Evolutionary conservation across 139 green algal genomes (phyloP), one percentile per base, ranked within the genome.

Genomic region (Tetradesmus lagerheimii): DNA sequence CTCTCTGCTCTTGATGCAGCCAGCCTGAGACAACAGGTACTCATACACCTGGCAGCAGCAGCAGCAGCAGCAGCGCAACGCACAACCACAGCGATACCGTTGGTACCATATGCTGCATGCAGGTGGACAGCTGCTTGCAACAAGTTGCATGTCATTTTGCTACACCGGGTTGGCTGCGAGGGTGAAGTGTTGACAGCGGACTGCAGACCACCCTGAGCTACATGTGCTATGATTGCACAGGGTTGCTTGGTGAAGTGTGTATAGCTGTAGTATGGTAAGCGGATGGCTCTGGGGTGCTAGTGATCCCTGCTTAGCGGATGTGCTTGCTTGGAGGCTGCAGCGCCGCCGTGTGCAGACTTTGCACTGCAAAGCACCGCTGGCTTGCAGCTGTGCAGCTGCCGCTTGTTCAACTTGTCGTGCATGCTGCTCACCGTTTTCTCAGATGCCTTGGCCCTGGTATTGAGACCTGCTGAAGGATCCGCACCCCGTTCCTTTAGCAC

Each of bases 401-500:
- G 18, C 39, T 35, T 39, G 25, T 23, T 1, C 1, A 31, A 2
- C 15, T 35, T 15, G 0, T 45, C 23, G 38, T 8, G 29, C 38
- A 47, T 18, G 39, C 20, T 0, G 1, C 82, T 62, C 76, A 94
- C 93, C 90, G 92, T 89, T 39, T 90, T 91, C 37, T 95, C 93
- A 15, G 88, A 93, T 0, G 92, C 89, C 3, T 90, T 78, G 27
- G 88, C 89, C 18, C 75, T 83, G 25, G 43, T 81, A 18, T 87
- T 85, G 35, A 88, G 85, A 2, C 82, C 82, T 34, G 92, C 71
- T 75, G 85, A 82, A 20, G 83, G 83, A 87, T 93, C 88, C 14
- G 89, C 90, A 23, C 93, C 92, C 53, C 92, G 38, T 18, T 93
- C 92, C 18, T 87, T 83, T 29, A 95, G 87, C 37, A 95, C 92